phyloP scores from a whole-genome alignment of 176 grass and related monocot species.

The Triticum aestivum region DNA sequence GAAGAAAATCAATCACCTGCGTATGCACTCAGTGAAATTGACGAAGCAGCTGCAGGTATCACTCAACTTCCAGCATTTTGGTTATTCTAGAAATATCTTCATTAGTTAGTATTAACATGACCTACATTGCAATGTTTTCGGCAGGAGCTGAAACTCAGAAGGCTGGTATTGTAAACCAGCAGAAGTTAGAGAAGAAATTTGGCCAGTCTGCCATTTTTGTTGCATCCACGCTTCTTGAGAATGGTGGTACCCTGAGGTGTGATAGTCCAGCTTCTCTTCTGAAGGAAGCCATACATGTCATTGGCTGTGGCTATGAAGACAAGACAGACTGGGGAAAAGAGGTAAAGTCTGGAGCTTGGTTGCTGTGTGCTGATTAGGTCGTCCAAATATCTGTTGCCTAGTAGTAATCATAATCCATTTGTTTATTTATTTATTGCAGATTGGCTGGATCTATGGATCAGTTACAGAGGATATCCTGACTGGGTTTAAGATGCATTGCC shows the following conservation, averaged over 20 bases:
- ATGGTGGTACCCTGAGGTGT: slow-evolving; percentile 21
- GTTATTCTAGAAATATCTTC: background rate
- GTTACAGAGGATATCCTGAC: slow-evolving; percentile 89
- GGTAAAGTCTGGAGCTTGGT: slow-evolving; percentile 35
- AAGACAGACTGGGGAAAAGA: slow-evolving; percentile 96
- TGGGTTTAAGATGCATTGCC: slow-evolving; percentile 89
- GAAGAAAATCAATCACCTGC: slow-evolving; percentile 15
- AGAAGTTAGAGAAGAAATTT: slow-evolving; percentile 31
- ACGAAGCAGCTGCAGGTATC: background rate
- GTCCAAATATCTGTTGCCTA: background rate
- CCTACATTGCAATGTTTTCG: background rate
- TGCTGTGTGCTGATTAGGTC: background rate
- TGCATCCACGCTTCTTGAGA: slow-evolving; percentile 66
- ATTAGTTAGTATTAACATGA: background rate
- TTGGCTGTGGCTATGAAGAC: slow-evolving; percentile 90
- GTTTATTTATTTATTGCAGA: slow-evolving; percentile 40
- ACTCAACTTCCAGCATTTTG: background rate
- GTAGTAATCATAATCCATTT: background rate
- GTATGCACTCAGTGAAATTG: slow-evolving; percentile 6
- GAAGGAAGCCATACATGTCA: slow-evolving; percentile 90
- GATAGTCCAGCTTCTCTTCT: slow-evolving; percentile 62
- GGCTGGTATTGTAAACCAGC: slow-evolving; percentile 7
- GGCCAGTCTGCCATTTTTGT: slow-evolving; percentile 90
- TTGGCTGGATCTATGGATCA: slow-evolving; percentile 94
- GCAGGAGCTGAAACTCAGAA: slow-evolving; percentile 19